Base-by-base conservation (phyloP, 2,329 filamentous ascomycete species). In the Nemania abortiva region DNA sequence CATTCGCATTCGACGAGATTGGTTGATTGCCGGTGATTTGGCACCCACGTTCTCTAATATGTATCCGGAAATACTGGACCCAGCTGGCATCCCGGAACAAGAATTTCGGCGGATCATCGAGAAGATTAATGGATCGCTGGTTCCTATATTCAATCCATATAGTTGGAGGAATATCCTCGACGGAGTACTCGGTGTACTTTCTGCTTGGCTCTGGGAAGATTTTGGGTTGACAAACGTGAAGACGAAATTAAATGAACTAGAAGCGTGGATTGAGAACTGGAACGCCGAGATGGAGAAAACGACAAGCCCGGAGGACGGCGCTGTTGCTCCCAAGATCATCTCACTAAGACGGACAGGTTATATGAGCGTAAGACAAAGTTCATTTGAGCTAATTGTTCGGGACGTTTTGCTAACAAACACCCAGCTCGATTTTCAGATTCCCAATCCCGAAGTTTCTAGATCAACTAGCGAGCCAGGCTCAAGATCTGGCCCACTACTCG, bases 201-300 rank as follows among this genome's bases (percentile, higher is more conserved):
- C 96, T 0, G 93, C 95, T 24, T 99, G 95, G 93, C 77, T 98
- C 39, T 98, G 94, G 94, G 96, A 99, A 68, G 95, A 98, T 78
- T 76, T 95, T 24, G 94, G 95, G 1, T 82, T 93, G 42, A 92
- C 92, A 3, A 89, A 87, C 9, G 87, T 92, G 68, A 98, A 98
- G 83, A 83, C 85, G 24, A 87, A 90, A 64, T 80, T 97, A 54
- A 87, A 85, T 64, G 85, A 83, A 10, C 82, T 98, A 20, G 96
- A 99, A 81, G 81, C 80, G 45, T 97, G 93, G 90, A 87, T 99
- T 63, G 92, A 97, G 72, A 86, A 89, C 68, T 98, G 95, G 95
- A 99, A 99, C 79, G 78, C 79, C 9, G 88, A 93, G 70, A 88
- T 90, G 85, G 88, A 89, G 76, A 87, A 86, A 78, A 82, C 84